These are phyloP conservation scores for Fomitopsis betulina DNA, from an alignment of 1,284 basidiomycete species.

Conservation along the genomic window DNA sequence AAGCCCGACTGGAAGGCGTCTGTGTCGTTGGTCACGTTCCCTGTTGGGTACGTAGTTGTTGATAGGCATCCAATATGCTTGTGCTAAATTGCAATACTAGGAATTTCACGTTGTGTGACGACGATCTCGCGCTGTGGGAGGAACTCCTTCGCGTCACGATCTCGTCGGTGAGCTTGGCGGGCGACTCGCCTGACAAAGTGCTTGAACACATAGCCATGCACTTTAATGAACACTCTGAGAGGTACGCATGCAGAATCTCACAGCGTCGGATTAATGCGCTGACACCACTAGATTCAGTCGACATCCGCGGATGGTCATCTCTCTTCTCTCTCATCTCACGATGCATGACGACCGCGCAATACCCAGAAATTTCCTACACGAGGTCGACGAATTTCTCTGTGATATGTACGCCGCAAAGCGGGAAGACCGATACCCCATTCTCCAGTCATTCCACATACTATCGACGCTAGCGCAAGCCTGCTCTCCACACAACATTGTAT, in stretches of 20 bases:
- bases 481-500: constrained; percentile 23
- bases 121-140: constrained; percentile 10
- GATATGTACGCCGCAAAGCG: constrained; percentile 31
- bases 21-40: constrained; percentile 38
- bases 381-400: constrained; percentile 27
- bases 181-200: not conserved
- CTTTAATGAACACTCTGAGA: not conserved
- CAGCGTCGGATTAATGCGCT: not conserved
- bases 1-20: constrained; percentile 31
- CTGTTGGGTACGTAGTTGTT: constrained; percentile 36
- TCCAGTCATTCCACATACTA: constrained; percentile 24
- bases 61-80: too few relatives aligned
- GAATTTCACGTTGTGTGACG: constrained; percentile 12
- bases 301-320: not conserved
- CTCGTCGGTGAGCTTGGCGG: not conserved
- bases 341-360: not conserved
- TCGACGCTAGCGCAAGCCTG: constrained; percentile 27
- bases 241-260: not conserved
- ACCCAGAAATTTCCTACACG: constrained; percentile 4
- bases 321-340: constrained; percentile 6
- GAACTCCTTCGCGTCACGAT: constrained; percentile 7
- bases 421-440: constrained; percentile 16
- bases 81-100: not conserved
- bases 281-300: constrained; percentile 2
- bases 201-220: constrained; percentile 8